A percentile compares a stretch with the other conserved stretches of the same genome.
phyloP scores from a whole-genome alignment of 202 grass and related monocot species.

The Setaria viridis region DNA sequence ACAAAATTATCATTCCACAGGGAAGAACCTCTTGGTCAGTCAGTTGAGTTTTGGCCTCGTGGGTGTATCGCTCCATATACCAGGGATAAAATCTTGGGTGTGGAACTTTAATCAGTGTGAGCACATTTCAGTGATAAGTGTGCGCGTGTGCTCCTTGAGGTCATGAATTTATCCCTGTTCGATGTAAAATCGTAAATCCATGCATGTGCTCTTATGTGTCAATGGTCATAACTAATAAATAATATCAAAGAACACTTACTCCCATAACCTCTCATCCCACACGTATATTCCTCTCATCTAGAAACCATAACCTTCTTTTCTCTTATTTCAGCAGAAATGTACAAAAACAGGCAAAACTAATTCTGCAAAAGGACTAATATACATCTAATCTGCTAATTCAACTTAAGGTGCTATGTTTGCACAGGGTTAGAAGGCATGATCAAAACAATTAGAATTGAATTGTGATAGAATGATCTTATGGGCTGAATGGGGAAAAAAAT shows the following conservation, averaged over 20 bases:
- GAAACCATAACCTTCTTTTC: not conserved
- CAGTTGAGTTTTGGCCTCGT: not conserved
- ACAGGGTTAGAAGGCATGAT: not conserved
- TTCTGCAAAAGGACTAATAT: not conserved
- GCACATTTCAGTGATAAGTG: not conserved
- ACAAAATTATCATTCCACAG: slow-evolving; percentile 26
- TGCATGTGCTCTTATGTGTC: not conserved
- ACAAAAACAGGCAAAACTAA: not conserved
- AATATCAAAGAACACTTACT: not conserved
- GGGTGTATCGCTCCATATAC: not conserved
- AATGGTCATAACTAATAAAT: not conserved
- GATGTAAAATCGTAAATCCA: not conserved
- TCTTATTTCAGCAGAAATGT: not conserved
- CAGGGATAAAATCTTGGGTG: not conserved
- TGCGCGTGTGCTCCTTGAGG: not conserved
- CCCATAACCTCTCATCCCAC: not conserved
- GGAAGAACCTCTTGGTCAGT: not conserved
- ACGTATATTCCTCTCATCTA: not conserved
- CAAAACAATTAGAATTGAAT: not conserved
- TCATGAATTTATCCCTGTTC: not conserved
- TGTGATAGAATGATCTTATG: slow-evolving; percentile 1
- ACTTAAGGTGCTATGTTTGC: not conserved
- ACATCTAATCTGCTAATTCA: not conserved
- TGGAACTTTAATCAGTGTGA: not conserved
- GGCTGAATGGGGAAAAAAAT: not conserved